A percentile compares a stretch with the other conserved stretches of the same genome.
These are phyloP conservation scores for Fonsecaea monophora DNA, from an alignment of 2,329 filamentous ascomycete genomes.

Conservation along the genomic window DNA sequence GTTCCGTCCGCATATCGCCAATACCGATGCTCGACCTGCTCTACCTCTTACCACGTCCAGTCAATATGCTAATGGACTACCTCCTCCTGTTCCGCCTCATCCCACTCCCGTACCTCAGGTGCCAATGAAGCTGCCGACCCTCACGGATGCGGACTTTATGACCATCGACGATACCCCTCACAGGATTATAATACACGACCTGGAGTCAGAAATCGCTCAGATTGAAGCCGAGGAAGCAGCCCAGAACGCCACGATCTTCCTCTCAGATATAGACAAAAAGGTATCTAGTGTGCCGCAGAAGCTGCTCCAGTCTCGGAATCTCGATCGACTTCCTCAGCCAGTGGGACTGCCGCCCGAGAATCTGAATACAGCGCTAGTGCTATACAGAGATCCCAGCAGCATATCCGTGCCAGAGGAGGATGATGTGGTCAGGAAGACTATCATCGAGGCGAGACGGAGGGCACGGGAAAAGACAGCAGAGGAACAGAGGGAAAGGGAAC, in stretches of 20 bases:
- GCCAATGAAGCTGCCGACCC: slow-evolving; percentile 13
- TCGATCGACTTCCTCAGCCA: slow-evolving; percentile 1
- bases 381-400: slow-evolving; percentile 81
- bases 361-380: slow-evolving; percentile 68
- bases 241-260: slow-evolving; percentile 64
- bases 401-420: slow-evolving; percentile 76
- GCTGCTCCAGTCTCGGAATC: slow-evolving; percentile 56
- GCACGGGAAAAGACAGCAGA: slow-evolving; percentile 60
- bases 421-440: slow-evolving; percentile 80
- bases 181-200: slow-evolving; percentile 87
- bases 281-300: slow-evolving; percentile 73
- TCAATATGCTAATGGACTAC: background rate
- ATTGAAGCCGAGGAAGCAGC: slow-evolving; percentile 62
- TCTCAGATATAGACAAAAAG: slow-evolving; percentile 84
- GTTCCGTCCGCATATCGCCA: slow-evolving; percentile 25
- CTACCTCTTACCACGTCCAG: slow-evolving; percentile 1
- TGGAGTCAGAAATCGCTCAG: slow-evolving; percentile 84
- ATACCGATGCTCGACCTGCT: slow-evolving; percentile 27
- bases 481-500: slow-evolving; percentile 26
- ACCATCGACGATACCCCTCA: slow-evolving; percentile 84
- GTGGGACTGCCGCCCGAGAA: slow-evolving; percentile 58
- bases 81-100: slow-evolving; percentile 1
- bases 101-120: slow-evolving; percentile 5
- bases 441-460: slow-evolving; percentile 77
- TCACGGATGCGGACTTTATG: slow-evolving; percentile 68